These are phyloP conservation scores for Aspergillus pseudoglaucus DNA, from an alignment of 2,329 filamentous ascomycete genomes.

Conservation along the genomic window DNA sequence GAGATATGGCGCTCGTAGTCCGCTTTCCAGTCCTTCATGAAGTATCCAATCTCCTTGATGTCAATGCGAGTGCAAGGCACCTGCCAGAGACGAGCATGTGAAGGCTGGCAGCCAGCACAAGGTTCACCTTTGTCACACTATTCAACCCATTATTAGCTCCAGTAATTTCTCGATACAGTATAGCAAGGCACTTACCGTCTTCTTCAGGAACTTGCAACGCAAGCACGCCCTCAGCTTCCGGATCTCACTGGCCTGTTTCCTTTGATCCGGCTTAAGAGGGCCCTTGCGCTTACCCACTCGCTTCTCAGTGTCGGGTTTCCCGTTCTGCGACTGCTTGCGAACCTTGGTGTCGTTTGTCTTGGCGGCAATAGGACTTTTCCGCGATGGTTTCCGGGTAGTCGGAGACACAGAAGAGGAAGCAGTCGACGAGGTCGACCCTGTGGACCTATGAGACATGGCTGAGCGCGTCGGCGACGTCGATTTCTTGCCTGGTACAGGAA, in stretches of 20 bases:
- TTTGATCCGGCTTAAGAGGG: constrained; percentile 83
- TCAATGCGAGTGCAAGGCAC: constrained; percentile 96
- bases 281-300: constrained; percentile 86
- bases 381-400: constrained; percentile 57
- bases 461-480: constrained; percentile 51
- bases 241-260: constrained; percentile 95
- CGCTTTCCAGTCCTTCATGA: constrained; percentile 99
- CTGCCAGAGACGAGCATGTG: constrained; percentile 92
- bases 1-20: constrained; percentile 89
- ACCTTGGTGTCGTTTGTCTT: constrained; percentile 81
- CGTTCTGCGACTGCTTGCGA: constrained; percentile 63
- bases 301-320: constrained; percentile 86
- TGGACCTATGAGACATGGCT: constrained; percentile 29
- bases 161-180: neutral
- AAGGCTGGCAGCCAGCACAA: constrained; percentile 90
- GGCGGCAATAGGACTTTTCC: constrained; percentile 68
- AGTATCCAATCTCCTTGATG: constrained; percentile 97
- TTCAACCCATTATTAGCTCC: neutral
- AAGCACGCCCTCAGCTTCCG: constrained; percentile 89
- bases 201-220: constrained; percentile 97
- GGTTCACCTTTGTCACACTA: constrained; percentile 91
- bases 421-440: constrained; percentile 46
- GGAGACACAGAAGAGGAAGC: constrained; percentile 55
- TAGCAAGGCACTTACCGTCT: constrained; percentile 53
- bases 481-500: constrained; percentile 47